Conservation (phyloP, 2,329 filamentous ascomycete species). For the Beauveria medogensis region DNA sequence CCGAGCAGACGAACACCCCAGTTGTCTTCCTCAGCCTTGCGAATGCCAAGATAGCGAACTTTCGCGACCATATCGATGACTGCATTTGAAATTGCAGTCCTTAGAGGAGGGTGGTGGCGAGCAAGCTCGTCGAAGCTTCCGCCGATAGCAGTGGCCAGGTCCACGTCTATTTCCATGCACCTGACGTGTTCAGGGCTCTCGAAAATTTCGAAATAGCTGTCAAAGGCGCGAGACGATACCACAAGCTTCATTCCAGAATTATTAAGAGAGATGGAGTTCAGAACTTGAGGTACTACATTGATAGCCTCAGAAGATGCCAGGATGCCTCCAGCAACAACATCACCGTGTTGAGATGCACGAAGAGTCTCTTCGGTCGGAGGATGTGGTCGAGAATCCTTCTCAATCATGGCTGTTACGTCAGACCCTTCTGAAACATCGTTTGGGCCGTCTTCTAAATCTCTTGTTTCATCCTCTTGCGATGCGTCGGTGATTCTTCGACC, state of each 20-base stretch:
- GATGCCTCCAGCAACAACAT: slow-evolving; percentile 59
- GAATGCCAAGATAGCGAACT: slow-evolving; percentile 64
- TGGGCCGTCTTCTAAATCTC: slow-evolving; percentile 23
- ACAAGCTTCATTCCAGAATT: slow-evolving; percentile 82
- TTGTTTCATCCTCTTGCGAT: background rate
- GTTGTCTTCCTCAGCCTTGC: slow-evolving; percentile 58
- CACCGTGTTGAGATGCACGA: slow-evolving; percentile 30
- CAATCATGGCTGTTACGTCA: slow-evolving; percentile 29
- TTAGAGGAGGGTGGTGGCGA: slow-evolving; percentile 81
- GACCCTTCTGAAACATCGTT: slow-evolving; percentile 31
- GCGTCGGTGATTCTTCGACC: slow-evolving; percentile 34
- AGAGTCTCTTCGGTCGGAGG: slow-evolving; percentile 46
- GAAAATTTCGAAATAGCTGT: slow-evolving; percentile 92
- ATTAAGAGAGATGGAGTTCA: slow-evolving; percentile 91
- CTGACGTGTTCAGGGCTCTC: slow-evolving; percentile 85
- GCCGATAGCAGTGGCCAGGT: slow-evolving; percentile 66
- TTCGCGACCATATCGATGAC: slow-evolving; percentile 82
- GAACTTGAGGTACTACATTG: slow-evolving; percentile 73
- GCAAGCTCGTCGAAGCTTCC: slow-evolving; percentile 88
- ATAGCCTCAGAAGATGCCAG: slow-evolving; percentile 86
- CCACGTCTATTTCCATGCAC: slow-evolving; percentile 66
- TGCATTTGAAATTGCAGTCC: slow-evolving; percentile 72
- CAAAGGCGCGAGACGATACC: slow-evolving; percentile 70
- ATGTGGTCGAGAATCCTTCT: slow-evolving; percentile 36
- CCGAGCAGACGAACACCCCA: slow-evolving; percentile 75